These are phyloP conservation scores for Calendula officinalis DNA, from an alignment of 129 eudicot species.

Conservation along the genomic window DNA sequence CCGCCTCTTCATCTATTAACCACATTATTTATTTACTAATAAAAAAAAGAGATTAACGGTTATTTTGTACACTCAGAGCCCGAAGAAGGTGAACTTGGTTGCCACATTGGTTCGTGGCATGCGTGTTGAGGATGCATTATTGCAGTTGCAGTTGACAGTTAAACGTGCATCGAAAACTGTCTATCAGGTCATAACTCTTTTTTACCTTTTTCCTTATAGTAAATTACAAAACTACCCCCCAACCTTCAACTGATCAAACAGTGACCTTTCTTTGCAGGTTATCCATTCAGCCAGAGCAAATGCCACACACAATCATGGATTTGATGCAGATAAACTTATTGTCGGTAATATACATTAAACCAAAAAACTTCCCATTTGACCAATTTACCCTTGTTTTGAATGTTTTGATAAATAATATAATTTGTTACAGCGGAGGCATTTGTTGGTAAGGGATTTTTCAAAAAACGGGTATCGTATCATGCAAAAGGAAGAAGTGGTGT, in stretches of 20 bases:
- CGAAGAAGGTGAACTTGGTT: slow-evolving; percentile 89
- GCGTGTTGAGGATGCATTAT: slow-evolving; percentile 94
- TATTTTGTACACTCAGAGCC: slow-evolving; percentile 50
- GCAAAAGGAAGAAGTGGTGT: slow-evolving; percentile 73
- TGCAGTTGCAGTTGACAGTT: slow-evolving; percentile 55
- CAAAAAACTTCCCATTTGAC: no score
- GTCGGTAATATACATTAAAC: slow-evolving; percentile 52
- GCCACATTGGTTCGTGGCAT: slow-evolving; percentile 91
- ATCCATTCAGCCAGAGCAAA: slow-evolving; percentile 97
- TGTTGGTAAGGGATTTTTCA: slow-evolving; percentile 79
- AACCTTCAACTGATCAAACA: no score
- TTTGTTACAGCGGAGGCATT: slow-evolving; percentile 75
- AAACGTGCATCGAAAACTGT: slow-evolving; percentile 94
- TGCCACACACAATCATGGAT: slow-evolving; percentile 85
- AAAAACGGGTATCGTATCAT: slow-evolving; percentile 63
- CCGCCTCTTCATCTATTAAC: no score
- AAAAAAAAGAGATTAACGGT: background rate
- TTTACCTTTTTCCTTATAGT: background rate
- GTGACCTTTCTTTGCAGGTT: slow-evolving; percentile 47
- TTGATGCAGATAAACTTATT: slow-evolving; percentile 84
- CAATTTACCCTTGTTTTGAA: no score
- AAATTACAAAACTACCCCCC: background rate
- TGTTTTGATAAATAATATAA: background rate
- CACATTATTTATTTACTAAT: no score
- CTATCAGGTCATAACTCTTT: slow-evolving; percentile 52